These are phyloP conservation scores for Oryza coarctata DNA, from an alignment of 176 grass and related monocot species.

Conservation along the genomic window DNA sequence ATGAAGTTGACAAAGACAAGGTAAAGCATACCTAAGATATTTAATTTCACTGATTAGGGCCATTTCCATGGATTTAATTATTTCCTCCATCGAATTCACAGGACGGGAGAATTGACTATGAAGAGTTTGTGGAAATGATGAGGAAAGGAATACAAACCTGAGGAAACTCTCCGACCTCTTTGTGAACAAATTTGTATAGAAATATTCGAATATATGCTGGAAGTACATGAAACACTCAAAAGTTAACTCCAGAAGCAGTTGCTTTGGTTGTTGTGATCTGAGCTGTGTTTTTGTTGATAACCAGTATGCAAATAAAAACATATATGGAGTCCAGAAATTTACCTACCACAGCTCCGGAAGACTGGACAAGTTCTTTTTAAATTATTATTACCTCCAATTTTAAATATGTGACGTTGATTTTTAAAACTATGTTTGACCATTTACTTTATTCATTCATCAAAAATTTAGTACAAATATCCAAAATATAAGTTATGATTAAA, in stretches of 20 bases:
- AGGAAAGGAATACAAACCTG: slow-evolving; percentile 56
- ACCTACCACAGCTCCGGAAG: not conserved
- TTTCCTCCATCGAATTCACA: slow-evolving; percentile 27
- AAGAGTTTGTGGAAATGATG: slow-evolving; percentile 86
- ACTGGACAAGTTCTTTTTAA: not conserved
- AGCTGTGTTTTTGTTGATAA: slow-evolving; percentile 15
- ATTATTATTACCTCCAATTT: not conserved
- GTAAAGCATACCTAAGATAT: slow-evolving; percentile 19
- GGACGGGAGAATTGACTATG: slow-evolving; percentile 78
- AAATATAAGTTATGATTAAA: too few relatives aligned
- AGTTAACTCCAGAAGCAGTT: slow-evolving; percentile 31
- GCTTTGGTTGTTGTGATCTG: not conserved
- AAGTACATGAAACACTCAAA: not conserved
- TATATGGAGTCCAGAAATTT: not conserved
- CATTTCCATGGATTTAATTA: slow-evolving; percentile 8
- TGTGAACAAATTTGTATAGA: slow-evolving; percentile 27
- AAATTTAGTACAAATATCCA: too few relatives aligned
- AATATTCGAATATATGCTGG: slow-evolving; percentile 21
- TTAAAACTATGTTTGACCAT: too few relatives aligned
- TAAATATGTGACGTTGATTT: too few relatives aligned
- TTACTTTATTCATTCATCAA: too few relatives aligned
- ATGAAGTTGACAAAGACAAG: slow-evolving; percentile 75
- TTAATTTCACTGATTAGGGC: slow-evolving; percentile 7
- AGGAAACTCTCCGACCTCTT: slow-evolving; percentile 27
- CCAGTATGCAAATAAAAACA: not conserved